These are phyloP conservation scores for Pholiota molesta DNA, from an alignment of 768 basidiomycete genomes.

Conservation along the genomic window DNA sequence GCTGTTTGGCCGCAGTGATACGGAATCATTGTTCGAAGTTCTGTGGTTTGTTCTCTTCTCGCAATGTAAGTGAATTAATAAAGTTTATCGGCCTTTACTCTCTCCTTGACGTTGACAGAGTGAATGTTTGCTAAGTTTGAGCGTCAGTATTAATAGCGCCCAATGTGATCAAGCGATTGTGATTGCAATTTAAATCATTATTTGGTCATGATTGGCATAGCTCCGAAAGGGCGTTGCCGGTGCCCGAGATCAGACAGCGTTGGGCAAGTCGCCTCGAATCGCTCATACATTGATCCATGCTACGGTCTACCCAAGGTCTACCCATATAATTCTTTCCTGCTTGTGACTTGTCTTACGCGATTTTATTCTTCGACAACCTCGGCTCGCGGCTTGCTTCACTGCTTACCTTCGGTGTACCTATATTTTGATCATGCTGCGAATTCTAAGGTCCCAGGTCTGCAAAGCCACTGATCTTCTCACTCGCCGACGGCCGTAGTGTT, in stretches of 20 bases:
- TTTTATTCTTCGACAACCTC: background rate
- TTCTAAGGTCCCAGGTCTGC: background rate
- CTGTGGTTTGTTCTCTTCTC: background rate
- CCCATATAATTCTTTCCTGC: background rate
- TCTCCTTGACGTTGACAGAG: background rate
- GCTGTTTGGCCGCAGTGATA: background rate
- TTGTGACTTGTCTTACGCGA: background rate
- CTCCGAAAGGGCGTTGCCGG: background rate
- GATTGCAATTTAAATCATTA: background rate
- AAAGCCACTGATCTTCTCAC: background rate
- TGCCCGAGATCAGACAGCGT: too few relatives aligned
- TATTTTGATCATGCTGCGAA: background rate
- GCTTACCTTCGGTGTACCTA: background rate
- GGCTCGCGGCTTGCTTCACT: background rate
- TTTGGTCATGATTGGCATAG: background rate
- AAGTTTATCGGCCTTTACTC: background rate
- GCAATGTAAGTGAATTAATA: background rate
- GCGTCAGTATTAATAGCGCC: slow-evolving; percentile 2
- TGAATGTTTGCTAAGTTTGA: background rate
- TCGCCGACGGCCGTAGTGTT: background rate
- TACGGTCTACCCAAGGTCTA: too few relatives aligned
- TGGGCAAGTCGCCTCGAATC: too few relatives aligned
- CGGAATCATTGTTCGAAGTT: background rate
- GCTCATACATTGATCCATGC: too few relatives aligned
- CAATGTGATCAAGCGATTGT: background rate